Conservation (phyloP, 2,329 filamentous ascomycete genomes). For the Colletotrichum spaethianum region DNA sequence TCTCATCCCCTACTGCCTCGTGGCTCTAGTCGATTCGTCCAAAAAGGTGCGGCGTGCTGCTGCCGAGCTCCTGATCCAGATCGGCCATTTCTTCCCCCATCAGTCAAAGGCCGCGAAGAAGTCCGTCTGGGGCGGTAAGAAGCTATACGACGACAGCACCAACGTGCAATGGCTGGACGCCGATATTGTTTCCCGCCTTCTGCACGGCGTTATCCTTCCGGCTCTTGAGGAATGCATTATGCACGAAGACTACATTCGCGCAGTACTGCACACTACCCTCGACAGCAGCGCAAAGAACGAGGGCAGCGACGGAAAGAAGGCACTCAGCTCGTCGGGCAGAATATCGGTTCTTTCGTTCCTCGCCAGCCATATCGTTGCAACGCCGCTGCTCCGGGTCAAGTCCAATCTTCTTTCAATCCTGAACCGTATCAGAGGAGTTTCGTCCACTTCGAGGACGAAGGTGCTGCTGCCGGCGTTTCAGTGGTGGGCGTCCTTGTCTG, state of each 20-base stretch:
- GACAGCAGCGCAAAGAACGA: constrained; percentile 62
- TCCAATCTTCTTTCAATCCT: constrained; percentile 79
- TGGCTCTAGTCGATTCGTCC: constrained; percentile 81
- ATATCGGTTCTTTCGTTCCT: constrained; percentile 79
- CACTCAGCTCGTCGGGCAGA: constrained; percentile 73
- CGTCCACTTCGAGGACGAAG: constrained; percentile 77
- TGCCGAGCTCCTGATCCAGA: constrained; percentile 73
- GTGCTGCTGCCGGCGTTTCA: constrained; percentile 82
- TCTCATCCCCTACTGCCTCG: constrained; percentile 85
- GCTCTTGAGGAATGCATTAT: constrained; percentile 88
- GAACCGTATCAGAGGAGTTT: constrained; percentile 80
- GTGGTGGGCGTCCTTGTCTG: constrained; percentile 74
- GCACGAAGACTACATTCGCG: constrained; percentile 79
- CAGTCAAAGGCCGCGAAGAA: constrained; percentile 58
- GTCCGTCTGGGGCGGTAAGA: constrained; percentile 71
- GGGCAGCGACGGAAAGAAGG: constrained; percentile 63
- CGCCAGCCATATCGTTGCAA: constrained; percentile 78
- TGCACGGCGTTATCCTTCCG: constrained; percentile 79
- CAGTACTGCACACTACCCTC: constrained; percentile 73
- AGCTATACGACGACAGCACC: constrained; percentile 74
- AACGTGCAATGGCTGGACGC: constrained; percentile 71
- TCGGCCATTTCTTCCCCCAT: constrained; percentile 65
- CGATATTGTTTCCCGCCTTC: constrained; percentile 71
- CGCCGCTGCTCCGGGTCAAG: constrained; percentile 80
- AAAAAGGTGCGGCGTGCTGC: constrained; percentile 83